Evolutionary conservation across 371 early-diverging fungal species (phyloP), one percentile per base, ranked within the genome.

Genomic region (Apophysomyces elegans): DNA sequence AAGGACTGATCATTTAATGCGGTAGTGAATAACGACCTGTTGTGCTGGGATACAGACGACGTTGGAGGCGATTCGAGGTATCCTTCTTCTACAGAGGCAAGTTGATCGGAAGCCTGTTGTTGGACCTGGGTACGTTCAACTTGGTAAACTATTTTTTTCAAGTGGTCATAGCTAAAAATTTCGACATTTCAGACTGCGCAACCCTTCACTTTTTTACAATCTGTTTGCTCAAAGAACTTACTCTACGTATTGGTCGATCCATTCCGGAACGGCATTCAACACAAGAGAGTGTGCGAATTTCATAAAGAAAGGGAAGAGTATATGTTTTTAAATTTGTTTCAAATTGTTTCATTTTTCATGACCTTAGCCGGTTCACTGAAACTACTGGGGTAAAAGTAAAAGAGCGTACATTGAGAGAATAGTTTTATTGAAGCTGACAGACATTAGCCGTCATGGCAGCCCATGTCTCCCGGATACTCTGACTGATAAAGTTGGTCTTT

Each of bases 391-490:
- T 47, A 16, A 16, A 4, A 26, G 2, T 2, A 26, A 26, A 26
- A 26, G 32, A 26, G 32, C 32, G 32, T 26, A 26, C 32, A 16
- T 63, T 41, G 38, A 63, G 32, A 1, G 56, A 56, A 18, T 56
- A 37, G 41, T 46, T 7, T 73, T 67, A 81, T 63, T 81, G 81
- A 56, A 77, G 64, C 62, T 71, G 72, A 66, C 81, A 81, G 16
- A 71, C 70, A 63, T 66, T 71, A 9, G 74, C 70, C 41, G 66
- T 44, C 58, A 81, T 58, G 37, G 75, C 70, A 37, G 73, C 69
- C 73, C 77, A 78, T 13, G 80, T 80, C 32, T 73, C 76, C 32
- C 70, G 71, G 12, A 82, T 74, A 63, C 80, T 79, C 1, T 72
- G 68, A 9, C 58, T 70, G 26, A 82, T 80, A 44, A 79, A 82